Percentiles rank a stretch among this genome's conserved stretches.
These are phyloP conservation scores for Cercis canadensis DNA, from an alignment of 306 rosid genomes.

Conservation along the genomic window DNA sequence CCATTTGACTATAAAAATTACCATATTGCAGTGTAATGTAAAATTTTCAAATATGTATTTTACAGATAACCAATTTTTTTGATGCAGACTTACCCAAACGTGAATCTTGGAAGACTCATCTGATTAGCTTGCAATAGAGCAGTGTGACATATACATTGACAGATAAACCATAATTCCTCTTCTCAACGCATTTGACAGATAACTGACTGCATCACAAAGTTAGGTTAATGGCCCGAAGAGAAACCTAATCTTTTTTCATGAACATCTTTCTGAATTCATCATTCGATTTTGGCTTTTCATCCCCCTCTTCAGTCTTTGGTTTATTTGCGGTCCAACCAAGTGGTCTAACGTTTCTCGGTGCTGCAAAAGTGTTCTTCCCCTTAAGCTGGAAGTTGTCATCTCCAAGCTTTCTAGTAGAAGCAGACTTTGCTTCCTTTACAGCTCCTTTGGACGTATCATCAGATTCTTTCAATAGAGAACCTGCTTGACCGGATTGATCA, in stretches of 20 bases:
- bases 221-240: background rate
- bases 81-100: background rate
- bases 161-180: slow-evolving; percentile 21
- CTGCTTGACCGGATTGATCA: slow-evolving; percentile 44
- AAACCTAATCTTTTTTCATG: slow-evolving; percentile 43
- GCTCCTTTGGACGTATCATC: slow-evolving; percentile 47
- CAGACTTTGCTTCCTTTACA: slow-evolving; percentile 39
- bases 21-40: background rate
- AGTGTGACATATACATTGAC: background rate
- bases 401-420: slow-evolving; percentile 43
- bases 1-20: background rate
- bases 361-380: slow-evolving; percentile 89
- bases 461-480: slow-evolving; percentile 50
- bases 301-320: slow-evolving; percentile 55
- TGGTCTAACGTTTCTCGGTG: slow-evolving; percentile 72
- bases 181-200: background rate
- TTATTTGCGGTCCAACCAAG: slow-evolving; percentile 62
- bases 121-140: slow-evolving; percentile 7
- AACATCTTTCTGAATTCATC: slow-evolving; percentile 91
- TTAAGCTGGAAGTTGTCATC: slow-evolving; percentile 55
- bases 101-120: slow-evolving; percentile 12
- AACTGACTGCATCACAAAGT: background rate
- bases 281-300: slow-evolving; percentile 80
- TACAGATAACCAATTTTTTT: too few relatives aligned
- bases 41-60: background rate